Evolutionary conservation across 176 grass and related monocot species (phyloP).

Genomic region (Aegilops longissima): DNA sequence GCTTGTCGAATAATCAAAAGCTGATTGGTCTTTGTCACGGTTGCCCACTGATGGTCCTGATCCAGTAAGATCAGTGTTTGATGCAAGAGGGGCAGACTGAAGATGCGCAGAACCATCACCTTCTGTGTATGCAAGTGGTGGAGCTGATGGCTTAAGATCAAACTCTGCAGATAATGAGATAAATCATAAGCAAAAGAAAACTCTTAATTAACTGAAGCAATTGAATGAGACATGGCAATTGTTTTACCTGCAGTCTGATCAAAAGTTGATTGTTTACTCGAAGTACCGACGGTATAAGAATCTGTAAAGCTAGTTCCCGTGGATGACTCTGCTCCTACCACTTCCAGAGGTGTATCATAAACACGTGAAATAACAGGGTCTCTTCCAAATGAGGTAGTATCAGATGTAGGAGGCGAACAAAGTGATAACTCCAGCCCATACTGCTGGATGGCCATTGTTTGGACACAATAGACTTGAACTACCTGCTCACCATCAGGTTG

Average conservation of each 20-base stretch:
- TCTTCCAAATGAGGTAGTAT: conserved; percentile 55
- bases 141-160: conserved; percentile 76
- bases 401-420: conserved; percentile 74
- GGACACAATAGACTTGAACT: conserved; percentile 96
- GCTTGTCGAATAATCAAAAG: conserved; percentile 49
- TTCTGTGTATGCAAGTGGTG: conserved; percentile 54
- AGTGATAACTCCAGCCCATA: conserved; percentile 91
- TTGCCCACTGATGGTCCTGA: conserved; percentile 45
- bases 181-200: conserved; percentile 27
- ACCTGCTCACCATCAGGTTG: conserved; percentile 75
- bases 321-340: conserved; percentile 35
- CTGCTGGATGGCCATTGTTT: conserved; percentile 99
- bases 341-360: conserved; percentile 43
- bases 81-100: conserved; percentile 44
- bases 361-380: conserved; percentile 56
- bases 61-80: conserved; percentile 53
- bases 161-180: conserved; percentile 44
- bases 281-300: conserved; percentile 34
- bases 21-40: conserved; percentile 48
- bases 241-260: conserved; percentile 34
- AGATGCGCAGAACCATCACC: conserved; percentile 47
- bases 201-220: conserved; percentile 39
- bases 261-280: conserved; percentile 39
- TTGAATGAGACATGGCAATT: conserved; percentile 8
- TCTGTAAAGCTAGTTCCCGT: conserved; percentile 39